Conservation (phyloP, 805 yeast species). For the Hanseniaspora pseudoguilliermondii region DNA sequence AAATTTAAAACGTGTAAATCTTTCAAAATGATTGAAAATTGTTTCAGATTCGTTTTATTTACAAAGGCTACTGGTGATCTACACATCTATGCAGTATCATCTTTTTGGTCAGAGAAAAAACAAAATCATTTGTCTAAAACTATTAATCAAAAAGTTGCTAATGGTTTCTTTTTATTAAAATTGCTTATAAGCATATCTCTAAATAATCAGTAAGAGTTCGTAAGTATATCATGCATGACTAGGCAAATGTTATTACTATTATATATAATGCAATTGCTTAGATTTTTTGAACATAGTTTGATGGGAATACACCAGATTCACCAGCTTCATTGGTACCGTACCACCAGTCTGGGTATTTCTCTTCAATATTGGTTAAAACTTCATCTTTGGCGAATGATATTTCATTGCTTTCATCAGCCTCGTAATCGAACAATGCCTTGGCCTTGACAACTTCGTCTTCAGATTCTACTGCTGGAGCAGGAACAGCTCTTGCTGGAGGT, state of each 20-base stretch:
- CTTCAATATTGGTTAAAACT: conserved; percentile 64
- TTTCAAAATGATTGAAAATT: not conserved
- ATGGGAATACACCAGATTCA: conserved; percentile 76
- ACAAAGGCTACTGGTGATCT: too few species aligned
- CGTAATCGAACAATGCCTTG: conserved; percentile 75
- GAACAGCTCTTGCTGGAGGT: conserved; percentile 24
- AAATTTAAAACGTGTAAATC: not conserved
- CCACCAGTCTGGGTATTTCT: conserved; percentile 97
- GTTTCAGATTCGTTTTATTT: not conserved
- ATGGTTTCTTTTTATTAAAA: too few species aligned
- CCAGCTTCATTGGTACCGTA: conserved; percentile 62
- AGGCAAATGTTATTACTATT: too few species aligned
- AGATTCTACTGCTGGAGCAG: conserved; percentile 17
- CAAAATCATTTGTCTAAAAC: too few species aligned
- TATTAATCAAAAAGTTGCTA: too few species aligned
- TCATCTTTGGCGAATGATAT: conserved; percentile 77
- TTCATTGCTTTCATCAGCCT: conserved; percentile 87
- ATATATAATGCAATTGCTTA: not conserved
- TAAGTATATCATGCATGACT: not conserved
- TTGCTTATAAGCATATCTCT: too few species aligned
- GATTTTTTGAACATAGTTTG: conserved; percentile 52
- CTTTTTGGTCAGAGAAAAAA: too few species aligned
- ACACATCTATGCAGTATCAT: too few species aligned
- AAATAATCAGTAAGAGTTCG: not conserved
- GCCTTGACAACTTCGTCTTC: conserved; percentile 34